phyloP scores from a whole-genome alignment of 345 rosid genomes.

The Anacardium occidentale region DNA sequence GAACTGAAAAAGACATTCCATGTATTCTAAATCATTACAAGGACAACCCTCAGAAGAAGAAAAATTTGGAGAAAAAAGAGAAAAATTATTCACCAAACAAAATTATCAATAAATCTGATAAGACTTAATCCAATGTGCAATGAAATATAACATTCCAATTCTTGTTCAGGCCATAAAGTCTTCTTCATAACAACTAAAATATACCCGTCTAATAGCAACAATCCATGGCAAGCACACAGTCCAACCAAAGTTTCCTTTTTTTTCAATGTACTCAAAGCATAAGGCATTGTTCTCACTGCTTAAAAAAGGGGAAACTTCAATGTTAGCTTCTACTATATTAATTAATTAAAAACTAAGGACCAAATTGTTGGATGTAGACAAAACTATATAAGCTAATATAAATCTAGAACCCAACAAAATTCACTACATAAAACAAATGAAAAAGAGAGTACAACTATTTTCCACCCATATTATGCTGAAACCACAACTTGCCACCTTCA shows the following conservation, averaged over 20 bases:
- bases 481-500: too few relatives aligned
- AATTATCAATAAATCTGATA: not conserved
- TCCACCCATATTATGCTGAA: too few relatives aligned
- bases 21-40: not conserved
- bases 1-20: not conserved
- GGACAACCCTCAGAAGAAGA: not conserved
- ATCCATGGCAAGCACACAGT: not conserved
- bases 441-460: too few relatives aligned
- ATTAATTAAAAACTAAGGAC: too few relatives aligned
- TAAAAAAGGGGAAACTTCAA: not conserved
- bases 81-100: too few relatives aligned
- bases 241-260: not conserved
- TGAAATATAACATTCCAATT: too few relatives aligned
- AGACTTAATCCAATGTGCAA: not conserved
- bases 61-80: not conserved
- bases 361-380: too few relatives aligned
- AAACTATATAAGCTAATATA: too few relatives aligned
- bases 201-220: not conserved
- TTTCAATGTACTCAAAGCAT: too few relatives aligned
- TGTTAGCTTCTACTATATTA: not conserved
- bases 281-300: not conserved
- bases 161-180: too few relatives aligned
- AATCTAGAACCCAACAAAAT: too few relatives aligned
- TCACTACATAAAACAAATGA: too few relatives aligned
- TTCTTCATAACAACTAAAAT: not conserved